These are phyloP conservation scores for Mortierella antarctica DNA, from an alignment of 192 early-diverging fungal species.

Conservation along the genomic window DNA sequence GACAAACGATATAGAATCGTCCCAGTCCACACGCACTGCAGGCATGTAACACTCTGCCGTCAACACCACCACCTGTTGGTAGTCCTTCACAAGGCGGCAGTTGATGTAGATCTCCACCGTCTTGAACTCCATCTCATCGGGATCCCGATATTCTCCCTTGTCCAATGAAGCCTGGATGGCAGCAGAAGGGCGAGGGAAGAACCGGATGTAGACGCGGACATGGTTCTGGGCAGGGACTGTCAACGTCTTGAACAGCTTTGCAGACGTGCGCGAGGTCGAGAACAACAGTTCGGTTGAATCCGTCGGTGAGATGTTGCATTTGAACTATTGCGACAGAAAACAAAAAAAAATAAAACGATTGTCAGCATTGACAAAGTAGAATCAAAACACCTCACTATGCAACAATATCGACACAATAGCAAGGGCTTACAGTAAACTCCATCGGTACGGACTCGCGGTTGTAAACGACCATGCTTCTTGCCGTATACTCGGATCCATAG, in stretches of 20 bases:
- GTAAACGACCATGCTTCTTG: slow-evolving; percentile 76
- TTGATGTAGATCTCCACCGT: slow-evolving; percentile 79
- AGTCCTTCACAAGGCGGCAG: slow-evolving; percentile 84
- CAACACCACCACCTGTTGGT: slow-evolving; percentile 75
- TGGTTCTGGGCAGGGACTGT: slow-evolving; percentile 72
- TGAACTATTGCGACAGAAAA: slow-evolving; percentile 48
- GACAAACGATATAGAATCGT: slow-evolving; percentile 58
- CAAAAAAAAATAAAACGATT: slow-evolving; percentile 1
- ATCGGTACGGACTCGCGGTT: slow-evolving; percentile 80
- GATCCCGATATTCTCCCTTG: slow-evolving; percentile 46
- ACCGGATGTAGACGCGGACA: slow-evolving; percentile 76
- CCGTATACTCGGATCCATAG: slow-evolving; percentile 77
- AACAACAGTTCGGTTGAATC: slow-evolving; percentile 79
- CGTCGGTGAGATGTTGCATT: slow-evolving; percentile 68
- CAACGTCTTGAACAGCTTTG: slow-evolving; percentile 77
- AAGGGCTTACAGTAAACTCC: slow-evolving; percentile 72
- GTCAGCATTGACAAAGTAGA: not conserved
- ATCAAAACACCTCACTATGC: not conserved
- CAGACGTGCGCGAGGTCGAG: slow-evolving; percentile 77
- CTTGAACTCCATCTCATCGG: slow-evolving; percentile 71
- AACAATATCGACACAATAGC: not conserved
- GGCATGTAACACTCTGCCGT: slow-evolving; percentile 71
- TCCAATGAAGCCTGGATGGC: slow-evolving; percentile 58
- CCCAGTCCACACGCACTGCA: slow-evolving; percentile 55
- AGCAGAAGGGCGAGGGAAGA: slow-evolving; percentile 61